These are phyloP conservation scores for Epichloe coenophiala DNA, from an alignment of 2,329 filamentous ascomycete genomes.

Conservation along the genomic window DNA sequence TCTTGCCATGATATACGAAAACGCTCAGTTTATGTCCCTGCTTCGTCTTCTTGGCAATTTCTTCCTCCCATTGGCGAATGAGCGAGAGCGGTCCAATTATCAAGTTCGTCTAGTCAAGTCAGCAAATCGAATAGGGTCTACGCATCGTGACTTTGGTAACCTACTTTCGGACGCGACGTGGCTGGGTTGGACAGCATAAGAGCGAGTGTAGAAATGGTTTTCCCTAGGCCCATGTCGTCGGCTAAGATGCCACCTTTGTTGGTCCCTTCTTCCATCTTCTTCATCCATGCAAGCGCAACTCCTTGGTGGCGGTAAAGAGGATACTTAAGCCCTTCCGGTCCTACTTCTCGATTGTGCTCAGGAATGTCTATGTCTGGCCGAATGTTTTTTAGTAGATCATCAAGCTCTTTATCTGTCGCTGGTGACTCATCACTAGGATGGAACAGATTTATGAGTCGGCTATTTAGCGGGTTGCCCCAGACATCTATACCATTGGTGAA, in stretches of 20 bases:
- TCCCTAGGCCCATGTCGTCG: conserved; percentile 88
- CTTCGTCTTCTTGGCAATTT: conserved; percentile 60
- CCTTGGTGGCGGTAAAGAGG: conserved; percentile 72
- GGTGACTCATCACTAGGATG: conserved; percentile 23
- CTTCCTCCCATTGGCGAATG: conserved; percentile 72
- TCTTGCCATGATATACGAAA: conserved; percentile 58
- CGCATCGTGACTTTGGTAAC: conserved; percentile 14
- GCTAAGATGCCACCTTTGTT: conserved; percentile 83
- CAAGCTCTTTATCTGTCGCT: conserved; percentile 48
- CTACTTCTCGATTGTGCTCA: conserved; percentile 49
- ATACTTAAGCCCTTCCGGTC: conserved; percentile 54
- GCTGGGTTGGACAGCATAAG: conserved; percentile 60
- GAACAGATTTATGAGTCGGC: conserved; percentile 19
- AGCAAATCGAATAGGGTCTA: conserved; percentile 26
- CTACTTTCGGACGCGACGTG: conserved; percentile 23
- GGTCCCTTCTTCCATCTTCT: conserved; percentile 60
- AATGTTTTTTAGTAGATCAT: conserved; percentile 62
- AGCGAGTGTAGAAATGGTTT: conserved; percentile 74
- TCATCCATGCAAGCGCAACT: conserved; percentile 72
- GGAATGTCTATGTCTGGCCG: conserved; percentile 55
- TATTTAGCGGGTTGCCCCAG: conserved; percentile 24
- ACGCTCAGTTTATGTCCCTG: conserved; percentile 44
- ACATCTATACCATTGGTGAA: conserved; percentile 21
- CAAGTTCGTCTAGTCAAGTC: conserved; percentile 54
- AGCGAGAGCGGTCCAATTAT: conserved; percentile 72